Conservation (phyloP, 2,329 filamentous ascomycete species). For the Myriosclerotinia curreyana region DNA sequence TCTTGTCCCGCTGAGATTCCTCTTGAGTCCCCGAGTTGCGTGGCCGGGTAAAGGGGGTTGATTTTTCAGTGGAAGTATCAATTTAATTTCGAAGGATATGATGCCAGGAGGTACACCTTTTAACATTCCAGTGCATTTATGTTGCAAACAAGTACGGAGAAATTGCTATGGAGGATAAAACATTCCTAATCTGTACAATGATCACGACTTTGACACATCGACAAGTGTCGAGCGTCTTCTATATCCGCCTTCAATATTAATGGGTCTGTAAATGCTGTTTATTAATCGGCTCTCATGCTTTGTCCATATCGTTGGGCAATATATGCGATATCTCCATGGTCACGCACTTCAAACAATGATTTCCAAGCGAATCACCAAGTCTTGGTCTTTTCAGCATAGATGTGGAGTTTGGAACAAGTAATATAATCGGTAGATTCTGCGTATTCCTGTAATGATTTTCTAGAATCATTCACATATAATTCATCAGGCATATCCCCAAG, state of each 20-base stretch:
- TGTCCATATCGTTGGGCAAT: background rate
- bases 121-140: no score
- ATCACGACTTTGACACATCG: background rate
- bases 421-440: background rate
- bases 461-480: background rate
- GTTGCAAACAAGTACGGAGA: no score
- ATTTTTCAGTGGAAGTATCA: no score
- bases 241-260: background rate
- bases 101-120: no score
- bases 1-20: background rate
- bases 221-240: background rate
- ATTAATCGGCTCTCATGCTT: background rate
- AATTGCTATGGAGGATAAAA: no score
- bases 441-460: background rate
- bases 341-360: background rate
- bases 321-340: slow-evolving; percentile 1
- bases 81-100: no score
- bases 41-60: background rate
- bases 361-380: background rate
- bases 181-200: background rate
- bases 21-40: background rate
- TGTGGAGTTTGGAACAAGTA: slow-evolving; percentile 1
- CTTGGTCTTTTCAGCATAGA: slow-evolving; percentile 1
- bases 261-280: background rate
- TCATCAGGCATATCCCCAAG: background rate